Evolutionary conservation across 1,139 yeast species (phyloP), one percentile per base, ranked within the genome.

Genomic region (Geotrichum siamense): DNA sequence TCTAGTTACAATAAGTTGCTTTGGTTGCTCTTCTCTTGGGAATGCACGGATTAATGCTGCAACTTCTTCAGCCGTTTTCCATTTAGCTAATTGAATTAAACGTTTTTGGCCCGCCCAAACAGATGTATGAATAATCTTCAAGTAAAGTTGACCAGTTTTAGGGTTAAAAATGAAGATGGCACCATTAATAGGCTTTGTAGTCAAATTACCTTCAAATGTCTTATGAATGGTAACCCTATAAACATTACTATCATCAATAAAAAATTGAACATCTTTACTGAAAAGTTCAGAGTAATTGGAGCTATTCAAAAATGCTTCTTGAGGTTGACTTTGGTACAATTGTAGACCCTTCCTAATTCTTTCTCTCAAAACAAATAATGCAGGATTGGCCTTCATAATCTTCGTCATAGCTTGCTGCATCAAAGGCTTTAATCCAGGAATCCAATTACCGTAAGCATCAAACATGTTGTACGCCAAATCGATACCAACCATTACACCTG

Each of bases 51-150:
- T 75, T 52, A 91, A 69, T 0, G 96, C 95, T 9, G 96, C 91
- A 21, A 87, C 94, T 65, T 91, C 98, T 64, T 93, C 99, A 0
- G 98, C 98, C 1, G 97, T 82, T 61, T 91, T 91, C 98, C 98
- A 93, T 60, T 91, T 91, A 0, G 97, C 93, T 51, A 93, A 69
- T 60, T 91, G 97, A 23, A 94, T 85, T 53, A 91, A 71, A 56
- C 97, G 82, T 58, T 87, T 89, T 62, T 93, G 97, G 13, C 99
- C 99, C 1, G 96, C 82, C 94, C 96, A 93, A 1, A 87, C 95
- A 5, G 94, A 83, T 0, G 94, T 86, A 58, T 91, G 98, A 49
- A 93, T 86, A 43, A 91, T 76, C 58, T 86, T 87, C 64, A 91
- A 70, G 60, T 83, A 87, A 35, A 91, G 65, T 59, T 89, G 96